Base-by-base conservation (phyloP, 2,329 filamentous ascomycete species). In the Nemania diffusa region DNA sequence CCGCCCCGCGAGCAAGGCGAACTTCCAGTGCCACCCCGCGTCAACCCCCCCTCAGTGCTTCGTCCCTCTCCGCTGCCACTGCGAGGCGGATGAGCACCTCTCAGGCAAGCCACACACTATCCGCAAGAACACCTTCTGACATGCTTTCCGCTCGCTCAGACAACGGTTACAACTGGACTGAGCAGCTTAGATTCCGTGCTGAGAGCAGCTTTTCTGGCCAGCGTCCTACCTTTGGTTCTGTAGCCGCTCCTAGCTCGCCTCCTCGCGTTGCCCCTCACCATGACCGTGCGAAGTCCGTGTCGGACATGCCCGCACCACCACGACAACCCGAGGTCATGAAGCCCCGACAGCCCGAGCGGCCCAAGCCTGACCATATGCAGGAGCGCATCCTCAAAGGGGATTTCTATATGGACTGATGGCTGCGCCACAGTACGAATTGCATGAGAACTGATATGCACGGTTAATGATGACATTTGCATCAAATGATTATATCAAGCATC, bases 371-470 rank as follows among this genome's bases (percentile, higher is more conserved):
- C 82, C 91, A 91, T 70, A 96, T 97, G 83, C 94, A 97, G 81
- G 96, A 99, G 85, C 90, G 97, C 73, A 98, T 99, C 75, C 86
- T 99, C 73, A 96, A 97, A 83, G 96, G 95, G 52, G 96, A 99
- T 77, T 98, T 99, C 76, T 96, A 96, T 83, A 97, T 98, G 94
- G 94, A 97, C 77, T 97, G 85, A 85, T 17, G 2, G 11, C 11
- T 32, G 9, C 26, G 7, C 24, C 11, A 17, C 22, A 15, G 4
- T n/a, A 29, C 26, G 11, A 13, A 40, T 32, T 32, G 26, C 13
- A 24, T 8, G 22, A 37, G 11, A 22, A 57, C 13, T 27, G 55
- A 55, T 20, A 26, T 52, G 15, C 4, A 57, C 22, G 11, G 32
- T 2, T 50, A 27, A 42, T 57, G 37, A 51, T 55, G 37, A 40